Conservation (phyloP, 768 basidiomycete species). For the Tephrocybe rancida region DNA sequence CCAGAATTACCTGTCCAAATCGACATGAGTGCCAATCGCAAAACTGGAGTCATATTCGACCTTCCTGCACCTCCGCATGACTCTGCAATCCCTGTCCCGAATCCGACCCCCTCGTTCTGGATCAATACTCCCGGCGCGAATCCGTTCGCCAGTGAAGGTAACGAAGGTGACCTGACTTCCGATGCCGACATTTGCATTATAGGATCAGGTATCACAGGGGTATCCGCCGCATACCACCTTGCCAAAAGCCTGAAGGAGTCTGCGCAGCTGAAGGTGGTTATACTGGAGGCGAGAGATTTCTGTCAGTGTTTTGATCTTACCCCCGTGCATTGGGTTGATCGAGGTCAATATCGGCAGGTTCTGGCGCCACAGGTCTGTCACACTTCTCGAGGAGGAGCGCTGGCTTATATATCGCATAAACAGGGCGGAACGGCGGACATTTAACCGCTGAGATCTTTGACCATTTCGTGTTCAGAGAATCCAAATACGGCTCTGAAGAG, state of each 20-base stretch:
- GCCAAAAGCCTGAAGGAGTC: conserved; percentile 31
- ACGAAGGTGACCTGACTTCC: conserved; percentile 53
- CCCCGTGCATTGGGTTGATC: neutral
- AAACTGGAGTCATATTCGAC: conserved; percentile 9
- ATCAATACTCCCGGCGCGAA: conserved; percentile 59
- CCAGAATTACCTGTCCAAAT: neutral
- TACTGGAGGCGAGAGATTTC: conserved; percentile 86
- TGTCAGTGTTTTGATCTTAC: conserved; percentile 49
- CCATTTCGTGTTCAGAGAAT: conserved; percentile 41
- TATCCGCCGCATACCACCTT: conserved; percentile 75
- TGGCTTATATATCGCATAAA: neutral
- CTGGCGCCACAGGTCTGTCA: conserved; percentile 70
- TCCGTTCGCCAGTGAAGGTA: conserved; percentile 69
- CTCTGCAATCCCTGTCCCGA: conserved; percentile 48
- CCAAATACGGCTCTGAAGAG: conserved; percentile 52
- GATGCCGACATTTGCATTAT: conserved; percentile 78
- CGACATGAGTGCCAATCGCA: conserved; percentile 3
- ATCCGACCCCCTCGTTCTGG: conserved; percentile 80
- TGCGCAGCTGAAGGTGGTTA: conserved; percentile 30
- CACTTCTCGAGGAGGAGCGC: neutral
- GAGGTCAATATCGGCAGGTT: conserved; percentile 41
- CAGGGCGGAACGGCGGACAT: conserved; percentile 83
- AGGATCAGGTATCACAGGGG: conserved; percentile 80
- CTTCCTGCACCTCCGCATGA: neutral
- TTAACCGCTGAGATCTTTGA: conserved; percentile 54